Evolutionary conservation across 192 early-diverging fungal species (phyloP), one percentile per base, ranked within the genome.

Genomic region (Coemansia sp.): DNA sequence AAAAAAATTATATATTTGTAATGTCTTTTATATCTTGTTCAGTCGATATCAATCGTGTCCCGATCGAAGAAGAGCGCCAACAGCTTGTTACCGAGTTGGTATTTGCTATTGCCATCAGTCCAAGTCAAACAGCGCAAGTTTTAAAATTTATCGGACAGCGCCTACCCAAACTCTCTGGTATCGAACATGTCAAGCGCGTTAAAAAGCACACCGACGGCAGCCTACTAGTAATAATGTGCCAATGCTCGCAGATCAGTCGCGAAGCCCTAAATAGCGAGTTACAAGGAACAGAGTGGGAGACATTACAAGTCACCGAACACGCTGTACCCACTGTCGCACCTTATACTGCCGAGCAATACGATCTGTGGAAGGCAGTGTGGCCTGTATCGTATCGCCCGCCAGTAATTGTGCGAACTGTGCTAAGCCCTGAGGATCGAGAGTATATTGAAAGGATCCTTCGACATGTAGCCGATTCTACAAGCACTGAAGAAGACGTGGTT

Each of bases 281-380:
- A 6, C 46, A 50, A 2, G 49, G 47, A 32, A 66, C 75, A 3
- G 75, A 77, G 35, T 82, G 79, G 75, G 62, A 28, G 6, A 8
- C 30, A 8, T 53, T 63, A 10, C 43, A 61, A 3, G 64, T 82
- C 2, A 11, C 47, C 7, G 53, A 52, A 11, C 35, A 57, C n/a
- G 23, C 47, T 11, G 88, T 94, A 0, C 87, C 93, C 3, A 74
- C 73, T 26, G 73, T 87, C 61, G 78, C 93, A 42, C 86, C 95
- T 0, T 64, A 88, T 32, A 94, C 91, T 1, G 57, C 79, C 5
- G 67, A 84, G 10, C 93, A 97, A 69, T 92, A 91, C 66, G 87
- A 92, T 9, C 73, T 73, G 35, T 97, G 95, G 93, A 93, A 88
- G 66, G 13, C 50, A 13, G 21, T 91, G 26, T 97, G 95, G 95